Evolutionary conservation across 2,329 filamentous ascomycete species (phyloP).

Genomic region (Cytospora mali): DNA sequence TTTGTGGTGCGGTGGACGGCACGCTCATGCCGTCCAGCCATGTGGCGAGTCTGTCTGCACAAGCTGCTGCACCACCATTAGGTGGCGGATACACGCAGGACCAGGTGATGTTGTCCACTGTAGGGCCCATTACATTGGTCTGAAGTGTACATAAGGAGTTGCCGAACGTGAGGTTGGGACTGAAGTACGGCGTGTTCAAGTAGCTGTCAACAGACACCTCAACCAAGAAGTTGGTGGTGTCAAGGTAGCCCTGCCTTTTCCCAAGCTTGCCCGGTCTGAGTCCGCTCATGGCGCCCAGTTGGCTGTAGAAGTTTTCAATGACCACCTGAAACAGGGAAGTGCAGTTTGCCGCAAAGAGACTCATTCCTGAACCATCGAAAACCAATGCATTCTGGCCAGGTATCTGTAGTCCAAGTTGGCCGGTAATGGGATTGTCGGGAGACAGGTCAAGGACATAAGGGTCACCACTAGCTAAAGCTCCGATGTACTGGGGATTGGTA

Average conservation of each 20-base stretch:
- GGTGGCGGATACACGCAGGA: slow-evolving; percentile 31
- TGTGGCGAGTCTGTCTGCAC: slow-evolving; percentile 27
- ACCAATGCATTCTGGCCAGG: slow-evolving; percentile 29
- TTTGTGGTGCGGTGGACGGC: slow-evolving; percentile 12
- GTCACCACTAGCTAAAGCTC: slow-evolving; percentile 29
- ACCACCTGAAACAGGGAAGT: slow-evolving; percentile 28
- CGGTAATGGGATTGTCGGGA: slow-evolving; percentile 27
- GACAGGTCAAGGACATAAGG: slow-evolving; percentile 31
- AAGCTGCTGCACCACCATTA: slow-evolving; percentile 29
- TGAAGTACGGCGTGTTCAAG: slow-evolving; percentile 23
- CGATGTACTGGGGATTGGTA: slow-evolving; percentile 32
- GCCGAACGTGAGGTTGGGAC: slow-evolving; percentile 30
- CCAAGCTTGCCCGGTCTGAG: not conserved
- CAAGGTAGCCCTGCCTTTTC: slow-evolving; percentile 19
- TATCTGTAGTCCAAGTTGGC: slow-evolving; percentile 28
- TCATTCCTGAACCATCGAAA: slow-evolving; percentile 32
- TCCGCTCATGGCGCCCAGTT: slow-evolving; percentile 27
- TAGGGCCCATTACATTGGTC: slow-evolving; percentile 9
- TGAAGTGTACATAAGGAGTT: slow-evolving; percentile 29
- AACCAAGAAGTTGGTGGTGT: slow-evolving; percentile 30
- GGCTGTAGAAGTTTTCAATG: slow-evolving; percentile 31
- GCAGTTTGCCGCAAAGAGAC: slow-evolving; percentile 31
- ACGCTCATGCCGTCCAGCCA: slow-evolving; percentile 28
- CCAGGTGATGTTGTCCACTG: slow-evolving; percentile 30
- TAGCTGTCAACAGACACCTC: slow-evolving; percentile 28